These are phyloP conservation scores for Debaryomyces prosopidis DNA, from an alignment of 805 yeast genomes.

Conservation along the genomic window DNA sequence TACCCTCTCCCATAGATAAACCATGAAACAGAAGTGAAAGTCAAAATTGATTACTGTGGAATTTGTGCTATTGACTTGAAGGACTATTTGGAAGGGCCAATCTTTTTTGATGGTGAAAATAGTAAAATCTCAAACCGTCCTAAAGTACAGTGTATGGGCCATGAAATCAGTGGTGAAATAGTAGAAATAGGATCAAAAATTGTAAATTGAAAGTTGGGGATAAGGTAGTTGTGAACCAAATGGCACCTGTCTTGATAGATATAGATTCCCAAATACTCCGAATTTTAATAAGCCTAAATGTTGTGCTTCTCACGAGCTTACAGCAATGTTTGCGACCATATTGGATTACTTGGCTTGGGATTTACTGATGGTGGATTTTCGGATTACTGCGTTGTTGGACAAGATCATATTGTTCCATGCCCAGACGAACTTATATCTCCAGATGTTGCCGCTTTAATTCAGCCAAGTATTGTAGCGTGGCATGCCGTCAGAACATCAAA, in stretches of 20 bases:
- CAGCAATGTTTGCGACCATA: constrained; percentile 52
- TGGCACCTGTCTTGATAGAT: constrained; percentile 53
- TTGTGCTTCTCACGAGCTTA: constrained; percentile 50
- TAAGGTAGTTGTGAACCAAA: constrained; percentile 66
- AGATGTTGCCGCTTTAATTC: constrained; percentile 53
- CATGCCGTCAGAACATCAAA: constrained; percentile 53
- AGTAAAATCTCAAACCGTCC: constrained; percentile 48
- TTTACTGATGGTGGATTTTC: constrained; percentile 58
- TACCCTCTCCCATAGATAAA: background rate
- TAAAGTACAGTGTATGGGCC: constrained; percentile 42
- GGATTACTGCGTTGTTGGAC: constrained; percentile 46
- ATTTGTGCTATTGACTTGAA: constrained; percentile 65
- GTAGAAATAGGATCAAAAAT: constrained; percentile 59
- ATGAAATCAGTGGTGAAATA: constrained; percentile 65
- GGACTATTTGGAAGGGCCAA: constrained; percentile 57
- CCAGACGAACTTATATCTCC: constrained; percentile 39
- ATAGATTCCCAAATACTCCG: constrained; percentile 37
- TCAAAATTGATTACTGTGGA: constrained; percentile 63
- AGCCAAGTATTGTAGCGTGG: constrained; percentile 62
- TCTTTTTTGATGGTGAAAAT: constrained; percentile 37
- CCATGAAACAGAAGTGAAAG: constrained; percentile 40
- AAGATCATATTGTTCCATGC: constrained; percentile 38
- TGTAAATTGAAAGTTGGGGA: constrained; percentile 59
- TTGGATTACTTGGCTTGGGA: constrained; percentile 58
- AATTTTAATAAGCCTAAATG: constrained; percentile 32